Percentiles rank a stretch among this genome's conserved stretches.
phyloP scores from a whole-genome alignment of 768 basidiomycete species.

The Mycena belliarum region DNA sequence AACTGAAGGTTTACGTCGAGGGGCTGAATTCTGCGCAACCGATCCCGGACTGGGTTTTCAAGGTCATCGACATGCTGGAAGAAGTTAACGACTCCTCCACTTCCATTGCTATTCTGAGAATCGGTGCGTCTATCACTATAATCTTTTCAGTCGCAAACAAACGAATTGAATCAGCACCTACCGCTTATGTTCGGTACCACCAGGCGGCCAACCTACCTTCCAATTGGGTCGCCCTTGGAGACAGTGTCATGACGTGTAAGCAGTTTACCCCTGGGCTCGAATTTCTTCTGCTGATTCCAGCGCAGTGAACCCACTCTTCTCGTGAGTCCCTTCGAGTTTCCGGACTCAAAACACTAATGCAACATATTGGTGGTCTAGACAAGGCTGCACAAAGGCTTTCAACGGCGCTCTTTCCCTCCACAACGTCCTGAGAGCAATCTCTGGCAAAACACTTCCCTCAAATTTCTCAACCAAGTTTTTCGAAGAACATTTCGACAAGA shows the following conservation, averaged over 20 bases:
- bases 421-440: background rate
- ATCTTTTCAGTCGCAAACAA: background rate
- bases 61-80: slow-evolving; percentile 30
- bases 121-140: background rate
- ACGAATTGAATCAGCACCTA: slow-evolving; percentile 19
- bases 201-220: slow-evolving; percentile 26
- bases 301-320: slow-evolving; percentile 18
- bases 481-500: slow-evolving; percentile 17
- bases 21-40: slow-evolving; percentile 19
- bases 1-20: slow-evolving; percentile 12
- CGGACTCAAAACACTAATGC: background rate
- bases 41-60: slow-evolving; percentile 30
- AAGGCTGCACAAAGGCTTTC: slow-evolving; percentile 18
- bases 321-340: background rate
- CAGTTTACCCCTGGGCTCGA: background rate
- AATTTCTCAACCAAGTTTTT: slow-evolving; percentile 22
- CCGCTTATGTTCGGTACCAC: slow-evolving; percentile 30
- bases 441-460: background rate
- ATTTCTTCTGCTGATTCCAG: background rate
- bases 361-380: background rate
- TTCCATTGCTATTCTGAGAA: background rate
- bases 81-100: slow-evolving; percentile 24
- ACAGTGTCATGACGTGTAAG: slow-evolving; percentile 30
- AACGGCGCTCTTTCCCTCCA: slow-evolving; percentile 6
- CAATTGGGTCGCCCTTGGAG: slow-evolving; percentile 38